Percentiles rank a stretch among this genome's conserved stretches.
Evolutionary conservation across 1,284 basidiomycete species (phyloP).

Genomic region (Gymnopus androsaceus): DNA sequence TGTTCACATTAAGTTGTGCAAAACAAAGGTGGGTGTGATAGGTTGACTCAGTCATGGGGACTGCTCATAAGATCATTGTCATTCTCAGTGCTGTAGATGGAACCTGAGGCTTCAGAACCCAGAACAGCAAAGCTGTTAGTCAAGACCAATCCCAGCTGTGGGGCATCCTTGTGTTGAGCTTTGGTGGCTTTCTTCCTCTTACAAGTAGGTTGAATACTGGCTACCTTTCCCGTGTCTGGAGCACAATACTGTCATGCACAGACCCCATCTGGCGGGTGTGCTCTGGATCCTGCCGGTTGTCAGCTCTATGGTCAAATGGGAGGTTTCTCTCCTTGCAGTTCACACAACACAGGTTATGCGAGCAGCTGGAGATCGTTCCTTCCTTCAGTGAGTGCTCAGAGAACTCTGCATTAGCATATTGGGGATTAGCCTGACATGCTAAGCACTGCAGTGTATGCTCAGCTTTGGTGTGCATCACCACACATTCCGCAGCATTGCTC

Average conservation of each 20-base stretch:
- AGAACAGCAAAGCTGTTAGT: not conserved
- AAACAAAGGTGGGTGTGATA: not conserved
- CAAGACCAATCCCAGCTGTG: too few species aligned
- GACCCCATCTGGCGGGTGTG: not conserved
- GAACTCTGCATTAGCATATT: not conserved
- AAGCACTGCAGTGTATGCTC: not conserved
- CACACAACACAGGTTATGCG: not conserved
- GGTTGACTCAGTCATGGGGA: not conserved
- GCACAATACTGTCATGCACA: not conserved
- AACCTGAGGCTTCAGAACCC: too few species aligned
- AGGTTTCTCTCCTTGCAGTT: not conserved
- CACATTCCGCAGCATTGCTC: not conserved
- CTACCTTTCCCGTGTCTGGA: too few species aligned
- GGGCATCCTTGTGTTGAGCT: too few species aligned
- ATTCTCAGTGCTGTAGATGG: not conserved
- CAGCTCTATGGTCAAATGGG: not conserved
- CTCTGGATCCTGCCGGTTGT: not conserved
- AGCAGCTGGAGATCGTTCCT: not conserved
- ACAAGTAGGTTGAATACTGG: too few species aligned
- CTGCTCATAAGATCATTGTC: not conserved
- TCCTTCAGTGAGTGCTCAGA: not conserved
- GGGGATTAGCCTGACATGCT: not conserved
- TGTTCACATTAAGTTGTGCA: slow-evolving; percentile 7
- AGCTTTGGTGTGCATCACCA: not conserved
- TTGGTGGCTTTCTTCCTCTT: too few species aligned